Evolutionary conservation across 2,329 filamentous ascomycete species (phyloP).

Genomic region (Fusarium temperatum): DNA sequence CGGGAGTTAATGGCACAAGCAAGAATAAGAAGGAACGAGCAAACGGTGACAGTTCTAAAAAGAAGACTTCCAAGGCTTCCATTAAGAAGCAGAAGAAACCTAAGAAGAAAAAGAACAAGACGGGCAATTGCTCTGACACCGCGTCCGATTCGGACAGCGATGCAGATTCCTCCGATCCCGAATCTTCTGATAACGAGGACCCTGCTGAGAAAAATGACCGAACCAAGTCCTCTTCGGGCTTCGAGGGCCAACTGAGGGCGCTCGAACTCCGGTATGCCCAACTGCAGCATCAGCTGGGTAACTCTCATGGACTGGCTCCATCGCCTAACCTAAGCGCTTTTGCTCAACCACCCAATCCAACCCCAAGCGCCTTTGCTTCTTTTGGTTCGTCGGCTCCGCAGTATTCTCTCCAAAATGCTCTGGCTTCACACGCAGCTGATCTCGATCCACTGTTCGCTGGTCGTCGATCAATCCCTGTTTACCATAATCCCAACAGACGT

Average conservation of each 20-base stretch:
- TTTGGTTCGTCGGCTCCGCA: background rate
- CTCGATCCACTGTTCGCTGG: background rate
- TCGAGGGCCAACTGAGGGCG: constrained; percentile 44
- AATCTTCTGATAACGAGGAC: constrained; percentile 28
- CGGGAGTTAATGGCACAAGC: constrained; percentile 7
- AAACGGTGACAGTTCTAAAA: constrained; percentile 16
- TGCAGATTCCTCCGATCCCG: constrained; percentile 39
- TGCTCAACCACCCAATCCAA: constrained; percentile 16
- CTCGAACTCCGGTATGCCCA: constrained; percentile 42
- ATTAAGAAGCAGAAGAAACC: constrained; percentile 22
- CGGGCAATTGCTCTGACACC: constrained; percentile 6
- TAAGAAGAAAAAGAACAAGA: constrained; percentile 9
- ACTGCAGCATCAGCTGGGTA: constrained; percentile 36
- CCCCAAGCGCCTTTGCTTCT: background rate
- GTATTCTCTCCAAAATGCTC: background rate
- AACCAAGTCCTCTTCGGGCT: constrained; percentile 16
- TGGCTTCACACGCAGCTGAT: background rate
- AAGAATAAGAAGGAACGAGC: constrained; percentile 12
- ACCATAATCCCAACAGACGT: background rate
- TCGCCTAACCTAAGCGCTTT: background rate
- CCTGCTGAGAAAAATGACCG: constrained; percentile 19
- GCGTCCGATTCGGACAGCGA: constrained; percentile 28
- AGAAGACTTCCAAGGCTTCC: constrained; percentile 14
- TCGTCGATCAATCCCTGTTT: background rate
- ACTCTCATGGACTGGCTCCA: background rate